phyloP scores from a whole-genome alignment of 2,329 filamentous ascomycete species.

The Fonsecaea pugnacius region DNA sequence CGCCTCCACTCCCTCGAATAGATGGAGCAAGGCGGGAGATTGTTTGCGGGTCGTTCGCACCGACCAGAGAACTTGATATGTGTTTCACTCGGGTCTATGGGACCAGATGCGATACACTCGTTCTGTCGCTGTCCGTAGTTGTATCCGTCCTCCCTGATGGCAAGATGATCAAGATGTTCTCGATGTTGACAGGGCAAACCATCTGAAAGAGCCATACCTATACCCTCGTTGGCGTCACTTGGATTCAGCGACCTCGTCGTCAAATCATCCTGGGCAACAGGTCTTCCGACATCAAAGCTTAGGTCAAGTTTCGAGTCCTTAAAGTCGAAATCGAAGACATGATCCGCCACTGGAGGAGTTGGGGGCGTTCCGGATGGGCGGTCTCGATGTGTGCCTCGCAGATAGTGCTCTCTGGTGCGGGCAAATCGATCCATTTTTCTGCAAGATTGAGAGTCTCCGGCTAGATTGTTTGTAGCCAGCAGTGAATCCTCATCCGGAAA shows the following conservation, averaged over 20 bases:
- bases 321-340: slow-evolving; percentile 20
- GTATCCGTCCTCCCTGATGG: background rate
- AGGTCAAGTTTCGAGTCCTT: slow-evolving; percentile 12
- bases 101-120: background rate
- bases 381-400: background rate
- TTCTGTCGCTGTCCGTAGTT: background rate
- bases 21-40: slow-evolving; percentile 13
- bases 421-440: slow-evolving; percentile 14
- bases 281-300: background rate
- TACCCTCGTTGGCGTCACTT: background rate
- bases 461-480: background rate
- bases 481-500: background rate
- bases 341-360: background rate
- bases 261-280: background rate
- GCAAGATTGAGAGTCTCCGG: background rate
- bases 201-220: slow-evolving; percentile 10
- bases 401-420: slow-evolving; percentile 9
- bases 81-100: background rate
- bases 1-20: slow-evolving; percentile 21
- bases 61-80: background rate
- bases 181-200: background rate
- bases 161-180: background rate
- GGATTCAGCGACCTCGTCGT: background rate
- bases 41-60: background rate
- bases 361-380: background rate